Conservation (phyloP, 176 grass and related monocot species). For the Areca catechu region DNA sequence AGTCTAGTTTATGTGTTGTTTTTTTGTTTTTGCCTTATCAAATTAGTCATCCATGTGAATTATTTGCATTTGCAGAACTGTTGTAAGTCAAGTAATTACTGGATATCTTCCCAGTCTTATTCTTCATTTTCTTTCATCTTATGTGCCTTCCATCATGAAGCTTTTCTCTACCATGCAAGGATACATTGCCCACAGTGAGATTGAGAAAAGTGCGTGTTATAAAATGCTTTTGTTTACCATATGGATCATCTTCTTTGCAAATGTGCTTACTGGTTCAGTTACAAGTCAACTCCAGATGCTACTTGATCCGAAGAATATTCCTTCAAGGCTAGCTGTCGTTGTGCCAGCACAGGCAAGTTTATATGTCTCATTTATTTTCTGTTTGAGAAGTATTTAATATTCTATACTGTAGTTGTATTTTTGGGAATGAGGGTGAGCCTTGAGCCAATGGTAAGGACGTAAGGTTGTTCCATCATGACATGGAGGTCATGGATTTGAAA, state of each 20-base stretch:
- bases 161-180: slow-evolving; percentile 91
- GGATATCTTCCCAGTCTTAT: slow-evolving; percentile 94
- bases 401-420: no score
- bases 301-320: slow-evolving; percentile 72
- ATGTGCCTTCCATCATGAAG: slow-evolving; percentile 79
- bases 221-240: slow-evolving; percentile 95
- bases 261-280: slow-evolving; percentile 68
- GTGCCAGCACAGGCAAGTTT: slow-evolving; percentile 65
- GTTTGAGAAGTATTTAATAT: no score
- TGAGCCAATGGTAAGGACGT: no score
- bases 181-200: slow-evolving; percentile 62
- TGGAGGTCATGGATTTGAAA: no score
- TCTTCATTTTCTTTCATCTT: slow-evolving; percentile 69
- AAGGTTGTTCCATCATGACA: no score
- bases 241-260: slow-evolving; percentile 88
- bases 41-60: neutral
- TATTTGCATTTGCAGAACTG: slow-evolving; percentile 51
- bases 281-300: slow-evolving; percentile 40
- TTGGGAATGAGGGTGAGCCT: no score
- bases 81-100: slow-evolving; percentile 82
- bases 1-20: no score
- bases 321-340: slow-evolving; percentile 66
- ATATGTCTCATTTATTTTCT: slow-evolving; percentile 1
- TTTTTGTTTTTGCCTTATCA: no score
- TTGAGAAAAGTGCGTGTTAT: slow-evolving; percentile 84